Base-by-base conservation (phyloP, 129 eudicot genomes). In the Saussurea involucrata region DNA sequence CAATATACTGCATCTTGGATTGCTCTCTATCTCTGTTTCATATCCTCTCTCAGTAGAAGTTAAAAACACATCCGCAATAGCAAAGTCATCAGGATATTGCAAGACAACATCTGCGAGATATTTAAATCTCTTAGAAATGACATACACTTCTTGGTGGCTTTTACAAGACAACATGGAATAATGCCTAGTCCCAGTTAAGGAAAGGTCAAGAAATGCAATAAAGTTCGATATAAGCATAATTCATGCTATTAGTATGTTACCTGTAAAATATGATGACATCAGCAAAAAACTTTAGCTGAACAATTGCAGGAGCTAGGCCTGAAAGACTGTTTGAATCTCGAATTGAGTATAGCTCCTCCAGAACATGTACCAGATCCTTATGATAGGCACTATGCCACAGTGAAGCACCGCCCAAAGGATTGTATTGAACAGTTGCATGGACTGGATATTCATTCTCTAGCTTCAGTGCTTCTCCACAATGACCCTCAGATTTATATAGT, bases 251-350 rank as follows among this genome's bases (percentile, higher is more conserved):
- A 66, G 77, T 42, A 46, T 42, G 29, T 83, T 89, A 95, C 99
- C 99, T 82, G 80, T 95, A 95, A 63, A 85, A 89, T 74, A 92
- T 85, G 65, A 95, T 87, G 76, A 90, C 85, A 74, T 95, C 94
- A 60, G 87, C 79, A 69, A 91, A 66, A 73, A 95, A 95, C 53
- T 85, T 89, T 42, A 95, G 83, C 81, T 86, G 97, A n/a, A 86
- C 83, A 49, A 89, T 33, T 60, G 85, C 82, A 42, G 89, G 82
- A 71, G 77, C 73, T 60, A 91, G 78, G 66, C 76, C 80, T 76
- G 98, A 89, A 65, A 73, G 34, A 63, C 64, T 63, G 49, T 72
- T 53, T 61, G 90, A 85, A 57, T 81, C 88, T 78, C 81, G 80
- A 66, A 91, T 66, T 66, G 77, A 82, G 76, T 80, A 63, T 27